Evolutionary conservation across 306 rosid genomes (phyloP).

Genomic region (Comarum palustre): DNA sequence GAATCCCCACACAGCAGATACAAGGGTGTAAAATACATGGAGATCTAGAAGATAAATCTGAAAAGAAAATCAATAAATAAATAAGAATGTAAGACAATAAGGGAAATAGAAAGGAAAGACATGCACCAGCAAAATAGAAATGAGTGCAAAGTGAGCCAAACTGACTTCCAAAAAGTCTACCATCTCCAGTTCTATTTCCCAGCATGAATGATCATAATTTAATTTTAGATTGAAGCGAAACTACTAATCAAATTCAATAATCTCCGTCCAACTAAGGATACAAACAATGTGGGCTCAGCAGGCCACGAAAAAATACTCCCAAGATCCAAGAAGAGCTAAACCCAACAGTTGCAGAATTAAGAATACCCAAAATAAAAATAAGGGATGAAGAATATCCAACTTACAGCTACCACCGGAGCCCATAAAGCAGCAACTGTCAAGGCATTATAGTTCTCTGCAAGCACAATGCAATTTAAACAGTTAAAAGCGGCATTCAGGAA

Average conservation of each 20-base stretch:
- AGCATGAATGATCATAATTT: not conserved
- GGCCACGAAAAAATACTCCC: not conserved
- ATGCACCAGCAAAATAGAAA: not conserved
- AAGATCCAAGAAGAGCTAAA: not conserved
- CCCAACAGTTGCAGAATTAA: not conserved
- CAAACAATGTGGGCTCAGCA: not conserved
- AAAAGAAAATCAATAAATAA: slow-evolving; percentile 10
- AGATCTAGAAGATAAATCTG: slow-evolving; percentile 89
- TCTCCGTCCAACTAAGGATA: not conserved
- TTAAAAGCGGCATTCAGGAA: slow-evolving; percentile 14
- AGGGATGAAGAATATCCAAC: slow-evolving; percentile 27
- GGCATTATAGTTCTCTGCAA: slow-evolving; percentile 83
- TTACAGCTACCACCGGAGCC: slow-evolving; percentile 84
- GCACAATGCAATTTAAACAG: slow-evolving; percentile 10
- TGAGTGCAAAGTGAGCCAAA: not conserved
- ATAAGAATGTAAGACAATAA: not conserved
- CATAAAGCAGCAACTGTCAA: slow-evolving; percentile 65
- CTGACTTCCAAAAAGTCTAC: not conserved
- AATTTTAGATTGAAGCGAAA: not conserved
- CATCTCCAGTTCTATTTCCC: not conserved
- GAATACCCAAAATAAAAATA: not conserved
- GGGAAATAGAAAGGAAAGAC: not conserved
- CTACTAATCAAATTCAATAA: not conserved
- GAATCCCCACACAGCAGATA: slow-evolving; percentile 78
- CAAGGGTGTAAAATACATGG: slow-evolving; percentile 67